Base-by-base conservation (phyloP, 1,284 basidiomycete genomes). In the Thelephora terrestris region DNA sequence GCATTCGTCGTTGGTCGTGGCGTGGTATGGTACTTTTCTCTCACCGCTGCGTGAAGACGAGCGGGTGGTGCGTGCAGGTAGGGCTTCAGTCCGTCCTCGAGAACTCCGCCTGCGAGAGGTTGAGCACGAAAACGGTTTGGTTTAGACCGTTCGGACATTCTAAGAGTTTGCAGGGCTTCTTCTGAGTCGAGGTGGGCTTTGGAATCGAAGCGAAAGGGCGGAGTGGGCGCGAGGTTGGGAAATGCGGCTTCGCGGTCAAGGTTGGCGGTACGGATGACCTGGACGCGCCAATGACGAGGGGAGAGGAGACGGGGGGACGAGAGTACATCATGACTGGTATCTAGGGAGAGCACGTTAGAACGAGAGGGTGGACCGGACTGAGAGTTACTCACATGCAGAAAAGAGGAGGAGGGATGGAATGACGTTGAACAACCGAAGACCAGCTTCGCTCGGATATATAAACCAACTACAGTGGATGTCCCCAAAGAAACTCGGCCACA, bases 81-180 rank as follows among this genome's bases (percentile, higher is more conserved):
- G 39, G 23, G 4, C 32, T 45, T 71, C 62, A 84, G 54, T 82
- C 81, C 63, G 79, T 79, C 57, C 85, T 70, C 61, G 84, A 76
- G 60, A 90, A 74, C 62, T 90, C 86, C 10, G 78, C 84, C 59
- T 87, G 86, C 1, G 85, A 87, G 51, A 90, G 72, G 63, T 88
- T 76, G 46, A 90, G 75, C 51, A 83, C 70, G 56, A 88, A 88
- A 46, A 77, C 78, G 47, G 72, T 76, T 48, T 70, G 66, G 56
- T 75, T 75, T 64, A 79, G 78, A 62, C 82, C 78, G 56, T 78
- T 73, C 25, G 86, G 83, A 7, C 84, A 81, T 60, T 86, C 74
- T 50, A 90, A 87, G 60, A 87, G 70, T 61, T 89, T 89, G 23
- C 79, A 70, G 2, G 73, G 63, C 50, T 74, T 74, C 47, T 59